These are phyloP conservation scores for Arabidopsis thaliana DNA, from an alignment of 345 rosid species.

Conservation along the genomic window DNA sequence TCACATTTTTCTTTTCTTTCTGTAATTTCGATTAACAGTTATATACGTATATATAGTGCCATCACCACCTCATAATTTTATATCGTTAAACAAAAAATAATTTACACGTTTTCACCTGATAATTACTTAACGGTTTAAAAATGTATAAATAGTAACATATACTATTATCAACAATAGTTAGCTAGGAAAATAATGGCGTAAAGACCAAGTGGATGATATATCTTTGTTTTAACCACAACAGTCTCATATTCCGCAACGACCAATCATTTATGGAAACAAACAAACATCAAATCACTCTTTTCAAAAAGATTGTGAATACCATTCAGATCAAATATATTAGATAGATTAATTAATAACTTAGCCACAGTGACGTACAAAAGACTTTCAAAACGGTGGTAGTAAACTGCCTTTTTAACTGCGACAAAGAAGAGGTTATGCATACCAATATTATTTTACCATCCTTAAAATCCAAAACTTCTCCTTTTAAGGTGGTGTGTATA, in stretches of 20 bases:
- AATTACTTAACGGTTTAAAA: background rate
- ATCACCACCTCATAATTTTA: background rate
- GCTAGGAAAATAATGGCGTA: background rate
- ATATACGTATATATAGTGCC: background rate
- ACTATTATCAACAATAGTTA: too few relatives aligned
- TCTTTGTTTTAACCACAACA: slow-evolving; percentile 9
- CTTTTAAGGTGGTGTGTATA: too few relatives aligned
- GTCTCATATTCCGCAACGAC: background rate
- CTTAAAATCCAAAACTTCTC: background rate
- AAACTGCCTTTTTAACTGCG: background rate
- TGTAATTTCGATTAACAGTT: background rate
- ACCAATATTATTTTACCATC: background rate
- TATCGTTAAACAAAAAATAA: background rate
- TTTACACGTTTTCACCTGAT: background rate
- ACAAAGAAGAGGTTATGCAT: background rate
- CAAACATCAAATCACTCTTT: slow-evolving; percentile 37
- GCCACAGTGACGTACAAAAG: background rate
- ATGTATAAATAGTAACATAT: too few relatives aligned
- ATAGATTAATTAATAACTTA: background rate
- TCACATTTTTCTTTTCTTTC: too few relatives aligned
- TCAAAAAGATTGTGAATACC: slow-evolving; percentile 18
- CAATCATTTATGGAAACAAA: slow-evolving; percentile 25
- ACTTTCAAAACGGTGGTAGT: background rate
- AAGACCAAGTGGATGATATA: background rate
- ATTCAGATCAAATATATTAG: background rate